These are phyloP conservation scores for Ogataea sp. DNA, from an alignment of 805 yeast genomes.

Conservation along the genomic window DNA sequence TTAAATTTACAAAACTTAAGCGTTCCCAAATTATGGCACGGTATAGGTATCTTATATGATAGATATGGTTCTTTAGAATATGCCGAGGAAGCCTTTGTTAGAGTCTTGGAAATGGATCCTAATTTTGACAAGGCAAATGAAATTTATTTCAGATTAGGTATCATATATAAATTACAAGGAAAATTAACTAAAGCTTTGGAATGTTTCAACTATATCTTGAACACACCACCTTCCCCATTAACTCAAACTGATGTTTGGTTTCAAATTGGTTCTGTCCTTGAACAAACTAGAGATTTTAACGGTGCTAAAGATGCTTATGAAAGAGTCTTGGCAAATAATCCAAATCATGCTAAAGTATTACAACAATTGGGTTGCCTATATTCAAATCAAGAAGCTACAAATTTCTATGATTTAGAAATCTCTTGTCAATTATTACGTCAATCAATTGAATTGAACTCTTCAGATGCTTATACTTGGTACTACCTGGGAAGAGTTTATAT, in stretches of 20 bases:
- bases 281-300: conserved; percentile 84
- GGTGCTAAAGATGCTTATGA: conserved; percentile 95
- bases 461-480: conserved; percentile 97
- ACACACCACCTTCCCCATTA: conserved; percentile 90
- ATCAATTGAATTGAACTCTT: conserved; percentile 79
- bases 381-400: conserved; percentile 62
- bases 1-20: conserved; percentile 87
- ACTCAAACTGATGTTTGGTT: conserved; percentile 98
- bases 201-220: conserved; percentile 86
- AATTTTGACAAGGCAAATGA: conserved; percentile 94
- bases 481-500: conserved; percentile 93
- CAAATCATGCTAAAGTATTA: conserved; percentile 90
- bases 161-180: conserved; percentile 91
- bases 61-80: conserved; percentile 93
- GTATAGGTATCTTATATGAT: conserved; percentile 93
- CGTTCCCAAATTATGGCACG: conserved; percentile 97
- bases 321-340: conserved; percentile 80
- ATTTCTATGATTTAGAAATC: conserved; percentile 72
- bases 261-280: conserved; percentile 93
- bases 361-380: conserved; percentile 95
- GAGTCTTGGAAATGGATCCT: conserved; percentile 93
- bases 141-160: conserved; percentile 92
- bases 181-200: conserved; percentile 83
- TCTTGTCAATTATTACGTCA: conserved; percentile 79
- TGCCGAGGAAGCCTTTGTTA: conserved; percentile 97